Evolutionary conservation across 805 yeast genomes (phyloP), one percentile per base, ranked within the genome.

Genomic region (Zygoascus biomembranicola): DNA sequence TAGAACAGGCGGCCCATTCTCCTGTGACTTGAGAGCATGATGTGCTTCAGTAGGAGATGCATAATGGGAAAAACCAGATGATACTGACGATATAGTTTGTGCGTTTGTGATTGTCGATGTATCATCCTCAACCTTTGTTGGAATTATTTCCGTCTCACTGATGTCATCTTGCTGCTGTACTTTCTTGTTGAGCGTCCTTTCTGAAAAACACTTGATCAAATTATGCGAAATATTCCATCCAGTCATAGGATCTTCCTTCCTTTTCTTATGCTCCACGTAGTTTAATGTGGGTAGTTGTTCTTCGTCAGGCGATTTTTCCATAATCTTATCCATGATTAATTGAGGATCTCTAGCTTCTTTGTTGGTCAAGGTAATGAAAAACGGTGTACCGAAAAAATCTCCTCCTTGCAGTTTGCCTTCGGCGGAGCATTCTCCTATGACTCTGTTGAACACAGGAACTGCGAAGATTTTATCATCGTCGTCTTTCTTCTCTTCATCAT

Each of bases 311-410:
- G 32, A 46, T 32, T 23, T 44, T 10, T 49, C 54, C 13, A 54
- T 82, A 31, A 89, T 60, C 60, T 84, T 85, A 20, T 65, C 64
- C 58, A 85, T 69, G 8, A 90, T 80, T 1, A 66, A 61, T 5
- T 84, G 85, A 62, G 78, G 81, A 23, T 87, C 81, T 2, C 62
- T 61, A 5, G 75, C 66, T 41, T 86, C 92, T 1, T 72, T 73
- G 37, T 73, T 71, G 1, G 75, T 51, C 11, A 89, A 62, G 0
- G 81, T 75, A 31, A 90, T 72, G 59, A 90, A 82, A 60, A 88
- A 80, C 2, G 98, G 98, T 1, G 83, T 66, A 1, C 90, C 95
- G 69, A 89, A 86, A 1, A 82, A 68, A 44, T 45, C 20, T 2
- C 59, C 51, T 19, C 49, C 54, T 20, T 32, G 49, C 20, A 4